phyloP scores from a whole-genome alignment of 495 filamentous ascomycete species.

The Trichoderma orchidacearum region DNA sequence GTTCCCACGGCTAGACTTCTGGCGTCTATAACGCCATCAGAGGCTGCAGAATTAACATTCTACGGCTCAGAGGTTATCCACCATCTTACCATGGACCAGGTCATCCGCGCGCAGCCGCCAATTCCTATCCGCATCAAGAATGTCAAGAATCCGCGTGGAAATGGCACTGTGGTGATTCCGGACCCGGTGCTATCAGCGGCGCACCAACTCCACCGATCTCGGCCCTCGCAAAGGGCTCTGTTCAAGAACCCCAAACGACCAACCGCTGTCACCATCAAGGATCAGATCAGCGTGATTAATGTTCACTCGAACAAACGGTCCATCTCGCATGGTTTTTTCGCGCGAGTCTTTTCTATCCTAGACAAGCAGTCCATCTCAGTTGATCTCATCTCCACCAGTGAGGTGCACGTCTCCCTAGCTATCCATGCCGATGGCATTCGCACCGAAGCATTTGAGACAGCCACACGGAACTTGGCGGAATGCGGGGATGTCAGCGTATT shows the following conservation, averaged over 20 bases:
- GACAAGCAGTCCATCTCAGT: constrained; percentile 69
- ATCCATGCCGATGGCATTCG: constrained; percentile 66
- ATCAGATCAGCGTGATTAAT: constrained; percentile 82
- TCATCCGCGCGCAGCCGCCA: constrained; percentile 66
- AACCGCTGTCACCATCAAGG: constrained; percentile 93
- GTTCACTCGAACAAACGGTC: constrained; percentile 83
- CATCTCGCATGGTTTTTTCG: constrained; percentile 82
- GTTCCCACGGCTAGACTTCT: constrained; percentile 74
- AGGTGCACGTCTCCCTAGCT: constrained; percentile 93
- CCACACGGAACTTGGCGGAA: constrained; percentile 53
- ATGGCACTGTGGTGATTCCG: constrained; percentile 74
- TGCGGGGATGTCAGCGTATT: constrained; percentile 80
- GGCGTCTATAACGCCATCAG: constrained; percentile 65
- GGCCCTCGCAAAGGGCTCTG: constrained; percentile 10
- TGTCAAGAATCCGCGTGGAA: constrained; percentile 81
- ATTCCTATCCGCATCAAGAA: constrained; percentile 98
- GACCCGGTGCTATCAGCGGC: constrained; percentile 30
- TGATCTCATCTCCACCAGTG: constrained; percentile 84
- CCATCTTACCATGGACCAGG: constrained; percentile 97
- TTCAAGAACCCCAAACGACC: constrained; percentile 44
- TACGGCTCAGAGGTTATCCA: constrained; percentile 95
- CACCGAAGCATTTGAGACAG: constrained; percentile 47
- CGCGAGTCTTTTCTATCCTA: constrained; percentile 75
- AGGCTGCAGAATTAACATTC: constrained; percentile 84
- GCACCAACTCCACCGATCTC: constrained; percentile 28